A percentile compares a stretch with the other conserved stretches of the same genome.
These are phyloP conservation scores for Gossypium thurberi DNA, from an alignment of 345 rosid genomes.

Conservation along the genomic window DNA sequence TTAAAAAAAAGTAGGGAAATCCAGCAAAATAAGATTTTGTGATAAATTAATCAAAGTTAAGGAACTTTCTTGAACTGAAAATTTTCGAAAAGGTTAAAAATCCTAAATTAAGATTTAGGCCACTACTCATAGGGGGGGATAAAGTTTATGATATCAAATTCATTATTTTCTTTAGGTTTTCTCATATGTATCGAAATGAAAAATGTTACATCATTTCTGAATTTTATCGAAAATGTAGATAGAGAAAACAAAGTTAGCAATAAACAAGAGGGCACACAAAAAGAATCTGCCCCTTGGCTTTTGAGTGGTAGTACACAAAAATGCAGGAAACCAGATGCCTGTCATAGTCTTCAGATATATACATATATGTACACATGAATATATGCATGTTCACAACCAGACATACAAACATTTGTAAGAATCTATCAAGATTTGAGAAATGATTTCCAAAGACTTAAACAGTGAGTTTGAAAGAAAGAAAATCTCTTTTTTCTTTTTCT, in stretches of 20 bases:
- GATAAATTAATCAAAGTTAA: too few species aligned
- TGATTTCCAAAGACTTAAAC: constrained; percentile 5
- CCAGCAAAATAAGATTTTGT: too few species aligned
- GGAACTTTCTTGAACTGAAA: too few species aligned
- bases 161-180: background rate
- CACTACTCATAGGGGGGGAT: background rate
- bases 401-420: constrained; percentile 7
- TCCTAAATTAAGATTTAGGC: too few species aligned
- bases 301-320: background rate
- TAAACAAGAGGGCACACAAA: background rate
- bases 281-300: background rate
- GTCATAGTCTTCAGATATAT: background rate
- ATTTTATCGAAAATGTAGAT: background rate
- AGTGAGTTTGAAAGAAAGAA: background rate
- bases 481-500: background rate
- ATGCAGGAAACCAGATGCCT: constrained; percentile 12
- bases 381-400: constrained; percentile 8
- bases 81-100: too few species aligned
- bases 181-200: background rate
- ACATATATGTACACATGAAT: background rate
- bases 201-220: background rate
- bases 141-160: background rate
- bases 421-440: constrained; percentile 1
- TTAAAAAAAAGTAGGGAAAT: too few species aligned
- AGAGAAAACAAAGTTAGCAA: background rate